Percentiles rank a stretch among this genome's conserved stretches.
Evolutionary conservation across 805 yeast genomes (phyloP).

Genomic region (Wickerhamomyces subpelliculosus): DNA sequence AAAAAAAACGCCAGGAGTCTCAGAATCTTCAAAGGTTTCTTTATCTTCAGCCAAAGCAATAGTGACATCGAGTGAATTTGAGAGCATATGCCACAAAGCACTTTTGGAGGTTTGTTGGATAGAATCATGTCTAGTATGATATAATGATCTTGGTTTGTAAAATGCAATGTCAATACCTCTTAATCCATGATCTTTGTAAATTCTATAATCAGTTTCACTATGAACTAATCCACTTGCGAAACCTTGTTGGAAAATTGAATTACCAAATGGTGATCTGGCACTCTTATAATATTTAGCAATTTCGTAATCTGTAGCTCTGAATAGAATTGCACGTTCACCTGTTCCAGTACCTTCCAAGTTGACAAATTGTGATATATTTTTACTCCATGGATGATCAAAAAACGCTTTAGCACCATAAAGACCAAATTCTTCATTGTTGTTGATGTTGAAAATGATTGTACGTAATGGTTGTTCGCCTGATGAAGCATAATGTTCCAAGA

Average conservation of each 20-base stretch:
- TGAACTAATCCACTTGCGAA: slow-evolving; percentile 64
- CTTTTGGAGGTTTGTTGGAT: slow-evolving; percentile 56
- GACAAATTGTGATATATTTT: slow-evolving; percentile 54
- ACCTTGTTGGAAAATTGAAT: slow-evolving; percentile 78
- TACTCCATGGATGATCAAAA: slow-evolving; percentile 65
- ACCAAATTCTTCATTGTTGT: slow-evolving; percentile 87
- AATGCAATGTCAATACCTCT: slow-evolving; percentile 90
- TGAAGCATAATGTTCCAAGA: slow-evolving; percentile 42
- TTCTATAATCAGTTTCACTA: slow-evolving; percentile 82
- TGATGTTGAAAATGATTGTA: slow-evolving; percentile 76
- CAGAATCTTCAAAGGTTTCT: slow-evolving; percentile 24
- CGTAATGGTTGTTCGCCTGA: slow-evolving; percentile 50
- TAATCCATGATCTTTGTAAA: slow-evolving; percentile 59
- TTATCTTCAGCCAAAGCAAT: slow-evolving; percentile 35
- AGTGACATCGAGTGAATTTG: slow-evolving; percentile 58
- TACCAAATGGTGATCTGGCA: slow-evolving; percentile 66
- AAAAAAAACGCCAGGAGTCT: slow-evolving; percentile 50
- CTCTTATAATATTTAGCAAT: slow-evolving; percentile 50
- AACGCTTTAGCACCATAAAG: slow-evolving; percentile 75
- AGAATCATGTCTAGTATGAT: slow-evolving; percentile 74
- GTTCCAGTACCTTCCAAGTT: slow-evolving; percentile 93
- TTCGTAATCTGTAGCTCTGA: slow-evolving; percentile 77
- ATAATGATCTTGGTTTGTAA: slow-evolving; percentile 74
- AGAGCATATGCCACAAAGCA: slow-evolving; percentile 81
- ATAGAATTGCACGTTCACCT: slow-evolving; percentile 67